Conservation (phyloP, 805 yeast species). For the Zygoascus ofunaensis region DNA sequence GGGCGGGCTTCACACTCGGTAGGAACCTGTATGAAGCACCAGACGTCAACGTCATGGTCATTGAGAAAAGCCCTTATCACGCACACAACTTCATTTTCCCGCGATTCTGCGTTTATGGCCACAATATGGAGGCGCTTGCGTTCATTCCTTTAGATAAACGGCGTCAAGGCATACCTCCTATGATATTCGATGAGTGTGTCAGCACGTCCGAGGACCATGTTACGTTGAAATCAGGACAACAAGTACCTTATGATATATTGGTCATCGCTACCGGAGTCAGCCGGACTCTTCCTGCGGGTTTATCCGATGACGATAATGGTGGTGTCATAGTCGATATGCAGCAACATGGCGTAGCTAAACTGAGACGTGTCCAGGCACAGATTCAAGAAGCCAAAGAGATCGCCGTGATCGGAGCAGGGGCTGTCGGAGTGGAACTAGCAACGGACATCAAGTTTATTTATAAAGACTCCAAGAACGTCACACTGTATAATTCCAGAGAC, state of each 20-base stretch:
- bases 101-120: conserved; percentile 7
- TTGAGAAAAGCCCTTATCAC: conserved; percentile 4
- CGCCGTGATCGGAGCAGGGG: conserved; percentile 13
- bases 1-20: neutral
- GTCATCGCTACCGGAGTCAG: conserved; percentile 10
- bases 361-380: conserved; percentile 3
- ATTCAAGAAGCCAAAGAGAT: conserved; percentile 5
- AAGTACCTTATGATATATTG: conserved; percentile 4
- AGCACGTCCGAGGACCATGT: conserved; percentile 2
- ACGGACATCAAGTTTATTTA: conserved; percentile 9
- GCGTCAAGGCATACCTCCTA: conserved; percentile 1
- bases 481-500: conserved; percentile 6
- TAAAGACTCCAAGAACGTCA: conserved; percentile 5
- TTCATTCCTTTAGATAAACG: conserved; percentile 9
- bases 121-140: conserved; percentile 5
- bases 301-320: too few relatives aligned
- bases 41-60: conserved; percentile 1
- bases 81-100: conserved; percentile 10
- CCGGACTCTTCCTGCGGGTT: neutral
- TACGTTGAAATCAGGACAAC: conserved; percentile 2
- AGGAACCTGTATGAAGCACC: neutral
- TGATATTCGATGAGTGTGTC: conserved; percentile 2
- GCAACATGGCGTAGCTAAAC: conserved; percentile 6
- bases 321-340: neutral
- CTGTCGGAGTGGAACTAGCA: conserved; percentile 13